These are phyloP conservation scores for Hippophae rhamnoides DNA, from an alignment of 306 rosid species.

Conservation along the genomic window DNA sequence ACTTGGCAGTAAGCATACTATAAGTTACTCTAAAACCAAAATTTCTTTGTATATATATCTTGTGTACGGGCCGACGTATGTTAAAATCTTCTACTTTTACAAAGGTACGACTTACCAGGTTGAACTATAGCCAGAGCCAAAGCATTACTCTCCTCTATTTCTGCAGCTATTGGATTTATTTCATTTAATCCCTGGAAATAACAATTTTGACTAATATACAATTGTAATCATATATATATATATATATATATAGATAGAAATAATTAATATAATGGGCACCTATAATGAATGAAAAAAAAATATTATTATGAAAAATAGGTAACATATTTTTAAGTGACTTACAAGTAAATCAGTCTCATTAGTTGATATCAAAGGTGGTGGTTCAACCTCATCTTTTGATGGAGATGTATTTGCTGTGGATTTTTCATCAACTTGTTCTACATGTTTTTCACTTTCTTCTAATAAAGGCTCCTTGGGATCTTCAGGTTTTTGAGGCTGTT, in stretches of 20 bases:
- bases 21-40: too few species aligned
- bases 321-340: neutral
- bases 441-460: slow-evolving; percentile 31
- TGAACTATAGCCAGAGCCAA: slow-evolving; percentile 80
- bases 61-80: neutral
- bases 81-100: slow-evolving; percentile 9
- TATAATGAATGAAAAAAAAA: neutral
- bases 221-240: neutral
- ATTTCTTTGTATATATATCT: too few species aligned
- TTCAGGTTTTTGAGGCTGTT: slow-evolving; percentile 25
- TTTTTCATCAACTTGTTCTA: slow-evolving; percentile 34
- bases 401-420: slow-evolving; percentile 14
- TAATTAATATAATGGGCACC: neutral
- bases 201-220: neutral
- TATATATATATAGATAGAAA: too few species aligned
- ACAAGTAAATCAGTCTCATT: slow-evolving; percentile 63
- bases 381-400: slow-evolving; percentile 39
- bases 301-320: too few species aligned
- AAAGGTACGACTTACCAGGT: slow-evolving; percentile 40
- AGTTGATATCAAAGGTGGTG: slow-evolving; percentile 59
- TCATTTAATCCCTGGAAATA: slow-evolving; percentile 60
- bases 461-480: slow-evolving; percentile 31
- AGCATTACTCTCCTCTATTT: slow-evolving; percentile 75
- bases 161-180: slow-evolving; percentile 59
- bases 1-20: too few species aligned